Evolutionary conservation across 139 green algal genomes (phyloP).

Genomic region (Picochlorum costavermella): DNA sequence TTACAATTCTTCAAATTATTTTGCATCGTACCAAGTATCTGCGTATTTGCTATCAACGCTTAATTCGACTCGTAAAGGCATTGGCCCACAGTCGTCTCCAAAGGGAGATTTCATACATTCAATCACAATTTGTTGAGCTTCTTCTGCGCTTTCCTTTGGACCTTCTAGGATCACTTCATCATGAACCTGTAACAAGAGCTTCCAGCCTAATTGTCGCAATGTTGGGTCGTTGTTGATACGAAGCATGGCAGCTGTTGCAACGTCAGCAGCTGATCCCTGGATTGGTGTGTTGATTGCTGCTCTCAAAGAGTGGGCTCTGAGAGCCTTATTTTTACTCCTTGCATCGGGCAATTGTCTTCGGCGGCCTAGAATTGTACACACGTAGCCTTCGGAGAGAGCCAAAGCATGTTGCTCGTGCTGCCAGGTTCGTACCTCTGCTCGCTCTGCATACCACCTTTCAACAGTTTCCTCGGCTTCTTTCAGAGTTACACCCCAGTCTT

Average conservation of each 20-base stretch:
- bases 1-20: conserved; percentile 45
- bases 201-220: conserved; percentile 73
- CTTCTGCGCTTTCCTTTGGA: conserved; percentile 58
- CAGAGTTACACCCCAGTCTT: conserved; percentile 76
- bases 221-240: conserved; percentile 50
- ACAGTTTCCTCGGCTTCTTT: conserved; percentile 86
- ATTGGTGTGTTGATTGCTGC: conserved; percentile 98
- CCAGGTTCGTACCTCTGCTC: conserved; percentile 69
- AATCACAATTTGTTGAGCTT: conserved; percentile 65
- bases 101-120: conserved; percentile 86
- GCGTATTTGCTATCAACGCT: conserved; percentile 80
- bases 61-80: conserved; percentile 72
- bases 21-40: conserved; percentile 94
- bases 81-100: conserved; percentile 26
- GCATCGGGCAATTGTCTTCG: conserved; percentile 67
- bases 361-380: conserved; percentile 82
- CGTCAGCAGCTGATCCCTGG: conserved; percentile 88
- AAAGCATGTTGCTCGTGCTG: conserved; percentile 53
- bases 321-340: conserved; percentile 11
- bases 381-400: conserved; percentile 44
- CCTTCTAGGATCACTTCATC: conserved; percentile 98
- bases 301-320: conserved; percentile 47
- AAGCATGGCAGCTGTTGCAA: conserved; percentile 91
- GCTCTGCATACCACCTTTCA: conserved; percentile 68
- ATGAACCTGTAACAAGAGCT: conserved; percentile 92